Evolutionary conservation across 1,284 basidiomycete genomes (phyloP).

Genomic region (Apiotrichum laibachii): DNA sequence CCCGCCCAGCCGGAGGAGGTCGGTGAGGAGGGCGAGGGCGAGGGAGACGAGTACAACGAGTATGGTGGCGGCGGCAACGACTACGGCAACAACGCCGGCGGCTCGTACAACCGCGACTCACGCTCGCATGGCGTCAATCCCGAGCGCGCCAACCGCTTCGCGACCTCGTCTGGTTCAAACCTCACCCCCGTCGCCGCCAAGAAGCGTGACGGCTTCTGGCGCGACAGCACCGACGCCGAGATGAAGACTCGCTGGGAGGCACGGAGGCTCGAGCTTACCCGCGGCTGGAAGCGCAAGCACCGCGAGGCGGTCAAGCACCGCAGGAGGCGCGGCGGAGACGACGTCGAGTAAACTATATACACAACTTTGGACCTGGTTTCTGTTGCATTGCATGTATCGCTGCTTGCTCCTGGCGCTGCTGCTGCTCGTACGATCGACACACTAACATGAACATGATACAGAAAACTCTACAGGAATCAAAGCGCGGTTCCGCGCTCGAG

Average conservation of each 20-base stretch:
- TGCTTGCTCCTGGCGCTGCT: not conserved
- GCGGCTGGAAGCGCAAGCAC: conserved; percentile 73
- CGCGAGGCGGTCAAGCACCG: conserved; percentile 72
- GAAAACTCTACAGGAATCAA: conserved; percentile 42
- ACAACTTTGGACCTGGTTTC: not conserved
- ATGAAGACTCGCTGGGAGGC: conserved; percentile 71
- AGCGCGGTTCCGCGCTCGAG: conserved; percentile 93
- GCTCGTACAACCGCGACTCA: not conserved
- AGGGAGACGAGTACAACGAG: not conserved
- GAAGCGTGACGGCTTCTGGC: conserved; percentile 45
- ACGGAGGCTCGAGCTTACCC: conserved; percentile 66
- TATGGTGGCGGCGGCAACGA: not conserved
- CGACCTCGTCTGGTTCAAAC: not conserved
- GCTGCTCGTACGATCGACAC: not conserved
- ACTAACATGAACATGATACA: not conserved
- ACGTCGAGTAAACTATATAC: conserved; percentile 3
- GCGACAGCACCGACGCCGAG: conserved; percentile 48
- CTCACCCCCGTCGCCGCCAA: conserved; percentile 1
- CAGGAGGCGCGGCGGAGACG: conserved; percentile 59
- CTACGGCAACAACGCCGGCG: not conserved
- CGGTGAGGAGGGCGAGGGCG: conserved; percentile 17
- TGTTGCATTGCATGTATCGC: not conserved
- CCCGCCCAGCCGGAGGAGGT: conserved; percentile 7
- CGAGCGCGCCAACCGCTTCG: not conserved
- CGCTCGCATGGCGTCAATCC: not conserved